Evolutionary conservation across 2,329 filamentous ascomycete species (phyloP), one percentile per base, ranked within the genome.

Genomic region (Chlorencoelia australis): DNA sequence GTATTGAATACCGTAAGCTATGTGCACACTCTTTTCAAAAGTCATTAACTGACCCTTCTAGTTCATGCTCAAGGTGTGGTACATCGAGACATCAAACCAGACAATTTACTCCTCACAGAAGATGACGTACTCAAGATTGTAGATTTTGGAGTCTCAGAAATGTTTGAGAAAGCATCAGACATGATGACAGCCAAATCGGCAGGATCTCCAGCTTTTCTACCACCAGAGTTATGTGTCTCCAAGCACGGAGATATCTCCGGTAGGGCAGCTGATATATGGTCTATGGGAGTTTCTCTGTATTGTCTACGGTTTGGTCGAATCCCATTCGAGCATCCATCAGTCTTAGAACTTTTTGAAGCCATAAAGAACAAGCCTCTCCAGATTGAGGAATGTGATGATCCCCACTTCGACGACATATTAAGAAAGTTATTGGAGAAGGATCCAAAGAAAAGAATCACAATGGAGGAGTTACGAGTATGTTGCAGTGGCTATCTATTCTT

Each of bases 81-180:
- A 11, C 91, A 98, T 59, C 77, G 91, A 35, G 91, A 98, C 54
- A 95, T 98, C 64, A 98, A 98, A 61, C 91, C 91, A 0, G 91
- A 96, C 59, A 98, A 98, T 50, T 80, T 94, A 35, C 71, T 98
- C 6, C 66, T 98, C 25, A 94, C 87, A 0, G 73, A 80, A 22
- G 88, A 95, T 37, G 82, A 96, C 51, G 78, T 94, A n/a, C 73
- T 98, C 35, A 98, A 96, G 59, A 82, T 98, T 46, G 87, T 94
- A 35, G 91, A 96, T 59, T 98, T 98, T 67, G 91, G 91, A n/a
- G 91, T 96, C 6, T 96, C 89, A 1, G 89, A 98, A 56, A 95
- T 98, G 79, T 98, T 98, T 50, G 82, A 89, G 55, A 94, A 93
- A 57, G 69, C 82, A 39, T 75, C 73, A 2, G 73, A 85, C 30